These are phyloP conservation scores for Fusarium neocosmosporiellum DNA, from an alignment of 2,329 filamentous ascomycete species.

Conservation along the genomic window DNA sequence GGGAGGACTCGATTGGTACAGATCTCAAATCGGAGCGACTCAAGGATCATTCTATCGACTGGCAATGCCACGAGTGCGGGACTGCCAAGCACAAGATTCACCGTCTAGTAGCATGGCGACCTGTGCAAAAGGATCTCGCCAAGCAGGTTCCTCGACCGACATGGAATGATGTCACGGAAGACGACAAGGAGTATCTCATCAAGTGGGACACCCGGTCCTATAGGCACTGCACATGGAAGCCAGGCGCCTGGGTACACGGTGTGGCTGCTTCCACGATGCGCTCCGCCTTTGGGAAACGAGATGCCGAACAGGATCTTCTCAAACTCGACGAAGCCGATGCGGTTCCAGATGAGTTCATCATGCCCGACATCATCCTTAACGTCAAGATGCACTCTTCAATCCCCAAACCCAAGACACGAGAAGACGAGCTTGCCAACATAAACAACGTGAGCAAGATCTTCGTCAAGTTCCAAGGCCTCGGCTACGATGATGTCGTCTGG, in stretches of 20 bases:
- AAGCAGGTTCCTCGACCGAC: slow-evolving; percentile 14
- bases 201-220: slow-evolving; percentile 89
- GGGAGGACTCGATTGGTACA: slow-evolving; percentile 47
- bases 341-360: slow-evolving; percentile 86
- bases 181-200: slow-evolving; percentile 90
- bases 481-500: slow-evolving; percentile 93
- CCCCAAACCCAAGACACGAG: slow-evolving; percentile 67
- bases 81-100: slow-evolving; percentile 75
- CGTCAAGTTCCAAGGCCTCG: slow-evolving; percentile 92
- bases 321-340: slow-evolving; percentile 81
- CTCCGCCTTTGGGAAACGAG: slow-evolving; percentile 79
- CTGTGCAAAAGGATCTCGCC: slow-evolving; percentile 52
- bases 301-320: slow-evolving; percentile 66
- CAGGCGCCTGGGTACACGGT: slow-evolving; percentile 89
- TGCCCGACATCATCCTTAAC: slow-evolving; percentile 89
- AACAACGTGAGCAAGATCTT: slow-evolving; percentile 78
- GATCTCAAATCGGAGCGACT: slow-evolving; percentile 63
- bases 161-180: slow-evolving; percentile 62
- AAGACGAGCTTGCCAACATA: slow-evolving; percentile 77
- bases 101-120: slow-evolving; percentile 89
- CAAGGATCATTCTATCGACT: slow-evolving; percentile 77
- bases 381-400: slow-evolving; percentile 67
- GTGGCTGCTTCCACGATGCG: slow-evolving; percentile 73
- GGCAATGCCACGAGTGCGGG: slow-evolving; percentile 84
- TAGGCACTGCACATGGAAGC: slow-evolving; percentile 85